These are phyloP conservation scores for Botrytis byssoidea DNA, from an alignment of 2,329 filamentous ascomycete species.

Conservation along the genomic window DNA sequence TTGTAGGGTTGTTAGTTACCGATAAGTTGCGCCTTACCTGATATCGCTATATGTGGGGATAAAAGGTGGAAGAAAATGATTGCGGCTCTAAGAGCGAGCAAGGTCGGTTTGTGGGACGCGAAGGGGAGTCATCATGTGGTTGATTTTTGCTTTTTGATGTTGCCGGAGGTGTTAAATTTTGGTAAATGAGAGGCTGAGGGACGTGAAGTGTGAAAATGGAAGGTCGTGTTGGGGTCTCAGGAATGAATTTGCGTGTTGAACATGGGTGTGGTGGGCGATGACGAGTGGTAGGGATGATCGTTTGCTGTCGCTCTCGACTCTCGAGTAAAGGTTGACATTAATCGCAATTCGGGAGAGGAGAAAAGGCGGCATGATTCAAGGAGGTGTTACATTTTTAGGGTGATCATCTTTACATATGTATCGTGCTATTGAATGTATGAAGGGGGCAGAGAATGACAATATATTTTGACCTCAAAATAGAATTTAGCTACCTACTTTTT, in stretches of 20 bases:
- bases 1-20: neutral
- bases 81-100: conserved; percentile 7
- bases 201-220: neutral
- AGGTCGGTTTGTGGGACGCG: conserved; percentile 15
- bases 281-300: neutral
- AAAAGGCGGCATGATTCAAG: neutral
- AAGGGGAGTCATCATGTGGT: neutral
- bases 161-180: conserved; percentile 3
- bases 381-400: neutral
- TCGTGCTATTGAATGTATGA: neutral
- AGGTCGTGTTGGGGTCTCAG: conserved; percentile 16
- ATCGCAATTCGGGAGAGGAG: neutral
- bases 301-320: neutral
- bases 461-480: conserved; percentile 3
- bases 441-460: neutral
- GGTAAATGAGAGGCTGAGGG: neutral
- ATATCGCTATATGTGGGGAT: neutral
- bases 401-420: conserved; percentile 3
- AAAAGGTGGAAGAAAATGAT: neutral
- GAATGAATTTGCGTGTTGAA: neutral
- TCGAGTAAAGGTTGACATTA: neutral
- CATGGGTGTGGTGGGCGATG: conserved; percentile 6
- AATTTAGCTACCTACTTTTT: neutral
- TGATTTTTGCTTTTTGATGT: neutral
- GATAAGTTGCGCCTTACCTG: conserved; percentile 2